Evolutionary conservation across 2,329 filamentous ascomycete species (phyloP).

Genomic region (Myotisia sp.): DNA sequence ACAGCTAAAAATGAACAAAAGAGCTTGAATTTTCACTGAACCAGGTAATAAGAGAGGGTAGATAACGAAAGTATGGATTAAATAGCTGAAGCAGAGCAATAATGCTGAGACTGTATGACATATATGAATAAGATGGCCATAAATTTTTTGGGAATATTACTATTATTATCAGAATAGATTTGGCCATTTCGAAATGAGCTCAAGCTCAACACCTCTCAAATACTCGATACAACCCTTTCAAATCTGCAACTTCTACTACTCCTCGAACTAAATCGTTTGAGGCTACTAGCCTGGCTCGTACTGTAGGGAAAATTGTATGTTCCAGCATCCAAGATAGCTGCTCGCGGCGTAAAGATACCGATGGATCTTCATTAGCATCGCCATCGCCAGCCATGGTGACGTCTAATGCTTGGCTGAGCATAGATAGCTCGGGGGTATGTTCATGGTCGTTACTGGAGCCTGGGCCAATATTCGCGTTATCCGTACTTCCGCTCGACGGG

Average conservation of each 20-base stretch:
- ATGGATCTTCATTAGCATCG: conserved; percentile 36
- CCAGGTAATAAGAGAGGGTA: too few relatives aligned
- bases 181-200: background rate
- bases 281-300: conserved; percentile 67
- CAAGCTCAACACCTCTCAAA: conserved; percentile 74
- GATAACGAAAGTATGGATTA: too few relatives aligned
- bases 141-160: too few relatives aligned
- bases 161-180: too few relatives aligned
- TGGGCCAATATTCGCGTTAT: background rate
- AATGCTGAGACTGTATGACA: too few relatives aligned
- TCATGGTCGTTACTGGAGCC: background rate
- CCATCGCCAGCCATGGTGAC: conserved; percentile 18
- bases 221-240: conserved; percentile 84
- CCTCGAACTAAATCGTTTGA: conserved; percentile 63
- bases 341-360: conserved; percentile 37
- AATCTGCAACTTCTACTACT: conserved; percentile 73
- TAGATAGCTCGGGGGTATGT: background rate
- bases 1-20: too few relatives aligned
- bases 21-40: too few relatives aligned
- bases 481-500: conserved; percentile 5
- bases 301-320: conserved; percentile 76
- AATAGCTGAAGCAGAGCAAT: too few relatives aligned
- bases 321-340: conserved; percentile 67
- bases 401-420: conserved; percentile 12
- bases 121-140: background rate